Percentiles rank a stretch among this genome's conserved stretches.
Conservation (phyloP, 768 basidiomycete species). For the Boletus sp. region DNA sequence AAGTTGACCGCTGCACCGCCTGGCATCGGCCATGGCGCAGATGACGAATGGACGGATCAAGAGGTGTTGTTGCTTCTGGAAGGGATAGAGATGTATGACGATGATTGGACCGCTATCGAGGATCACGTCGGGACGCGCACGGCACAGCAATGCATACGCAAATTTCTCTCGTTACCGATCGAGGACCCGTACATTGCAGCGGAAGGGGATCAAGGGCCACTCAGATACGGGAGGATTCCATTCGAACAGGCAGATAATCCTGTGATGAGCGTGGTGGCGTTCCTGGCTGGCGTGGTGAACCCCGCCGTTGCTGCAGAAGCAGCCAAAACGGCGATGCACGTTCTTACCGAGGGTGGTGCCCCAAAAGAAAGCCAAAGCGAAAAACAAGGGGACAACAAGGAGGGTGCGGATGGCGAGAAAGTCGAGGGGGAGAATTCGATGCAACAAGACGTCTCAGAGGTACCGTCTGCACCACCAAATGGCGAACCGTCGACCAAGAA, state of each 20-base stretch:
- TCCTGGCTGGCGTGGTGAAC: slow-evolving; percentile 88
- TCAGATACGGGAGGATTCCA: slow-evolving; percentile 77
- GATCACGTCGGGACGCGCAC: slow-evolving; percentile 91
- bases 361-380: slow-evolving; percentile 35
- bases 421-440: slow-evolving; percentile 42
- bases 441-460: slow-evolving; percentile 31
- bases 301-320: slow-evolving; percentile 92
- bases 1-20: slow-evolving; percentile 55
- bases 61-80: slow-evolving; percentile 89
- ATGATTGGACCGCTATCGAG: slow-evolving; percentile 92
- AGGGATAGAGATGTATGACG: slow-evolving; percentile 96
- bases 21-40: slow-evolving; percentile 37
- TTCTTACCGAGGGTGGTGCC: slow-evolving; percentile 64
- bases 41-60: slow-evolving; percentile 86
- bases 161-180: slow-evolving; percentile 94
- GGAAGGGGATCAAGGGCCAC: slow-evolving; percentile 72
- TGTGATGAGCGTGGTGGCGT: slow-evolving; percentile 97
- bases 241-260: slow-evolving; percentile 97
- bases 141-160: slow-evolving; percentile 92
- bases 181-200: slow-evolving; percentile 89
- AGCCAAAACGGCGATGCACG: slow-evolving; percentile 85
- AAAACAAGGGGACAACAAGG: slow-evolving; percentile 30
- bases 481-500: slow-evolving; percentile 16
- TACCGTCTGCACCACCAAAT: slow-evolving; percentile 4
- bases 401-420: slow-evolving; percentile 35